Evolutionary conservation across 2,329 filamentous ascomycete genomes (phyloP), one percentile per base, ranked within the genome.

Genomic region (Colletotrichum gloeosporioides): DNA sequence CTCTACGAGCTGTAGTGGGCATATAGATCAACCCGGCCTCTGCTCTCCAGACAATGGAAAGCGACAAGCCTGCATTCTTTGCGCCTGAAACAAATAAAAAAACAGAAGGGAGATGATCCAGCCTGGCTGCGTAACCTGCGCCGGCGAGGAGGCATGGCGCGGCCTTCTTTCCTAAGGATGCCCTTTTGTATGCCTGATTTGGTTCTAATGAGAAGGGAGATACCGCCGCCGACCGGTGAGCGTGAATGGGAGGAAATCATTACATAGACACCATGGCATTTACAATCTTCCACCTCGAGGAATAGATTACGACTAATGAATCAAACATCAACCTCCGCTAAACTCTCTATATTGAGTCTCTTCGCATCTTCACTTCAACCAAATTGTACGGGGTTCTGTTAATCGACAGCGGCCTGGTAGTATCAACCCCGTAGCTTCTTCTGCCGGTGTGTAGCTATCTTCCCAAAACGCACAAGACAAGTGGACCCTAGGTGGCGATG

Each of bases 101-200:
- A 36, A 25, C 44, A 49, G 25, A 59, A n/a, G 49, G 34, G 49
- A 65, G 65, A 57, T 15, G 29, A 72, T 69, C 65, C 65, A 65
- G 77, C 77, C 77, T 75, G 77, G 77, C 77, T 78, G 77, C 77
- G 77, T 76, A 78, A 78, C 77, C 77, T 78, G 77, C 77, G 77
- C 77, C 77, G 77, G 77, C 77, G 59, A 61, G 74, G 49, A 69
- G 74, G 70, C 59, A 76, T 61, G 74, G 74, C 74, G 74, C 74
- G 74, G 74, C 65, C 74, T 74, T 32, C 64, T 69, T 73, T 68
- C 25, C 29, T 13, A 62, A 69, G 59, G 72, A 61, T 74, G 31
- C 34, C n/a, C 31, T 36, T 55, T 73, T 73, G 55, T 22, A 59
- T 39, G 63, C 70, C 44, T 73, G 44, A 69, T 66, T 31, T 36